Evolutionary conservation across 257 asterid genomes (phyloP).

Genomic region (Gentiana macrophylla): DNA sequence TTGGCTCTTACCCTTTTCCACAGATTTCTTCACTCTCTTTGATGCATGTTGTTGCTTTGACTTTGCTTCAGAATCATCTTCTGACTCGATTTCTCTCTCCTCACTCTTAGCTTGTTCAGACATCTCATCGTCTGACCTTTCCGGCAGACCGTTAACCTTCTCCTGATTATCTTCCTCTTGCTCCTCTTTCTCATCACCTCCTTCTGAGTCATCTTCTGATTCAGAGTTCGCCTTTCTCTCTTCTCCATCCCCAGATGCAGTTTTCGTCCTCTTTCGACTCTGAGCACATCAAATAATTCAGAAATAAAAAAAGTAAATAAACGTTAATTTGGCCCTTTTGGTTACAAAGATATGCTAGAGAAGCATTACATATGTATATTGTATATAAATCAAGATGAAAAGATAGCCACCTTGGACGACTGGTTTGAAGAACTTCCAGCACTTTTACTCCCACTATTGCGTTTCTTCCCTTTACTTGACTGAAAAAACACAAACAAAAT

Average conservation of each 20-base stretch:
- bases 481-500: slow-evolving; percentile 4
- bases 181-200: slow-evolving; percentile 42
- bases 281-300: slow-evolving; percentile 15
- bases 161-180: slow-evolving; percentile 27
- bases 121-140: slow-evolving; percentile 56
- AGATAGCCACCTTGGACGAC: slow-evolving; percentile 48
- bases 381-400: neutral
- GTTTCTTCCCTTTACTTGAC: slow-evolving; percentile 67
- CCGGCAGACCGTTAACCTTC: slow-evolving; percentile 38
- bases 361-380: neutral
- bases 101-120: slow-evolving; percentile 57
- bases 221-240: slow-evolving; percentile 34
- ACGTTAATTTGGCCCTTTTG: neutral
- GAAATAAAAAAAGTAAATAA: neutral
- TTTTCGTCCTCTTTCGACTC: slow-evolving; percentile 39
- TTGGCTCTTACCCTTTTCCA: slow-evolving; percentile 34
- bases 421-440: slow-evolving; percentile 49
- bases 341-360: neutral
- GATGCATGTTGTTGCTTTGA: slow-evolving; percentile 23
- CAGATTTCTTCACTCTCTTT: slow-evolving; percentile 35
- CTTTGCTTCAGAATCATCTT: slow-evolving; percentile 34
- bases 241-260: slow-evolving; percentile 35
- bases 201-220: slow-evolving; percentile 48
- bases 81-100: slow-evolving; percentile 43
- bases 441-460: slow-evolving; percentile 49